Percentiles rank a stretch among this genome's conserved stretches.
These are phyloP conservation scores for Verticillium albo-atrum DNA, from an alignment of 2,329 filamentous ascomycete genomes.

Conservation along the genomic window DNA sequence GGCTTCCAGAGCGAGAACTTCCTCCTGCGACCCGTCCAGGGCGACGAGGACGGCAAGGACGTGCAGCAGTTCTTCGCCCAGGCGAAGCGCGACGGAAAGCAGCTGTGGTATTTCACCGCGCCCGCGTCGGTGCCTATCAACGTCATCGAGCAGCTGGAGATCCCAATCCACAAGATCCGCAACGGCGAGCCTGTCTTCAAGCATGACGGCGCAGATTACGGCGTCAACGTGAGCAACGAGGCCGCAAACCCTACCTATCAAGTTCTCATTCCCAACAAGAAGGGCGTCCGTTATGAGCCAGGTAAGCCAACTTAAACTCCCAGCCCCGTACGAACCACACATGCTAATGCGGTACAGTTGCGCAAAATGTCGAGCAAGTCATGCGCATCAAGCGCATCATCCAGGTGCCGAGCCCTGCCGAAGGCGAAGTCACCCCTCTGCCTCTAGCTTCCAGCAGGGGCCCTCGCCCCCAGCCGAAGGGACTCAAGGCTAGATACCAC, in stretches of 20 bases:
- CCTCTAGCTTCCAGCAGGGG: constrained; percentile 42
- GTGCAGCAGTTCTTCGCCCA: constrained; percentile 52
- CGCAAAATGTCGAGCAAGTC: constrained; percentile 48
- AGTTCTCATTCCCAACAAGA: constrained; percentile 55
- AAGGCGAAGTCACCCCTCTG: constrained; percentile 26
- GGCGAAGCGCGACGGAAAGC: constrained; percentile 61
- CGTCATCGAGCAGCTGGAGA: constrained; percentile 59
- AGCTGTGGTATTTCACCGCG: constrained; percentile 77
- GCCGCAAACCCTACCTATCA: constrained; percentile 46
- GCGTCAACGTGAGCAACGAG: constrained; percentile 48
- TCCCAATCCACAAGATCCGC: constrained; percentile 51
- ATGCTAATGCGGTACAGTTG: constrained; percentile 11
- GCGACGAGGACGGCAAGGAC: constrained; percentile 37
- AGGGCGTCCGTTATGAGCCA: constrained; percentile 48
- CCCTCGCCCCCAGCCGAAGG: constrained; percentile 61
- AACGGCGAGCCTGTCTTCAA: constrained; percentile 52
- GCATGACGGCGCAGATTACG: constrained; percentile 61
- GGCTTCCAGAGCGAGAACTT: constrained; percentile 48
- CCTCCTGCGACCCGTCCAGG: constrained; percentile 43
- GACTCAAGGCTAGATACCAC: constrained; percentile 61
- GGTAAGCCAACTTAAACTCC: constrained; percentile 34
- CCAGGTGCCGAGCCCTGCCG: constrained; percentile 40
- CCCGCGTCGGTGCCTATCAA: constrained; percentile 66
- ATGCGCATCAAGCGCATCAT: constrained; percentile 63
- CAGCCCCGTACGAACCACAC: neutral